Percentiles rank a stretch among this genome's conserved stretches.
Conservation (phyloP, 2,329 filamentous ascomycete species). For the Diaporthe sp. region DNA sequence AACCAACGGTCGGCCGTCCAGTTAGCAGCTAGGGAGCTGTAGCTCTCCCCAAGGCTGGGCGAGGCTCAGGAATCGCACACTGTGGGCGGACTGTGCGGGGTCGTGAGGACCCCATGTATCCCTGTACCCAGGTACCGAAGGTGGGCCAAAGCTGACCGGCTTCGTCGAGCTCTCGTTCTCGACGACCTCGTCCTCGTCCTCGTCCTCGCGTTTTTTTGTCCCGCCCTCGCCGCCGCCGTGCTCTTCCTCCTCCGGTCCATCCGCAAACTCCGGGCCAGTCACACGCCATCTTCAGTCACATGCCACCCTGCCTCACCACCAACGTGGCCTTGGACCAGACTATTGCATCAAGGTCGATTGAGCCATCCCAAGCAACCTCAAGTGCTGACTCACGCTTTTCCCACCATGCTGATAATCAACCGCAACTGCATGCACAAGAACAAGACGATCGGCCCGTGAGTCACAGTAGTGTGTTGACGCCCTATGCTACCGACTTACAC, state of each 20-base stretch:
- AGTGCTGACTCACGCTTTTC: slow-evolving; percentile 29
- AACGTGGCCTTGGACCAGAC: neutral
- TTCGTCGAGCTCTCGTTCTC: neutral
- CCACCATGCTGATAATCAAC: neutral
- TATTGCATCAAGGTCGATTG: neutral
- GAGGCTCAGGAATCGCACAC: slow-evolving; percentile 1
- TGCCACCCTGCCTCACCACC: slow-evolving; percentile 10
- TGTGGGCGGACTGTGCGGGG: slow-evolving; percentile 15
- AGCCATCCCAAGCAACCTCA: neutral
- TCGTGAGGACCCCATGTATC: neutral
- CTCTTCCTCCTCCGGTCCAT: slow-evolving; percentile 15
- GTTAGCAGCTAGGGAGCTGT: slow-evolving; percentile 1
- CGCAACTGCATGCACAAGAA: slow-evolving; percentile 1
- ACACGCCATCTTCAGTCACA: neutral
- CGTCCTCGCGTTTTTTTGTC: neutral
- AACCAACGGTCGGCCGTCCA: slow-evolving; percentile 16
- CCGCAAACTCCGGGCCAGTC: slow-evolving; percentile 27
- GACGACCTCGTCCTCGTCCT: slow-evolving; percentile 15
- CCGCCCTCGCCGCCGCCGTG: slow-evolving; percentile 23
- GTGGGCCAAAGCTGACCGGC: neutral
- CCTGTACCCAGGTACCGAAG: neutral
- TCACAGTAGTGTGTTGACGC: neutral
- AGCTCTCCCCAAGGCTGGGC: slow-evolving; percentile 15
- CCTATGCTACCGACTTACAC: neutral
- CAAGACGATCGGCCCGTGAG: neutral